phyloP scores from a whole-genome alignment of 768 basidiomycete species.

The Polyporus arcularius region DNA sequence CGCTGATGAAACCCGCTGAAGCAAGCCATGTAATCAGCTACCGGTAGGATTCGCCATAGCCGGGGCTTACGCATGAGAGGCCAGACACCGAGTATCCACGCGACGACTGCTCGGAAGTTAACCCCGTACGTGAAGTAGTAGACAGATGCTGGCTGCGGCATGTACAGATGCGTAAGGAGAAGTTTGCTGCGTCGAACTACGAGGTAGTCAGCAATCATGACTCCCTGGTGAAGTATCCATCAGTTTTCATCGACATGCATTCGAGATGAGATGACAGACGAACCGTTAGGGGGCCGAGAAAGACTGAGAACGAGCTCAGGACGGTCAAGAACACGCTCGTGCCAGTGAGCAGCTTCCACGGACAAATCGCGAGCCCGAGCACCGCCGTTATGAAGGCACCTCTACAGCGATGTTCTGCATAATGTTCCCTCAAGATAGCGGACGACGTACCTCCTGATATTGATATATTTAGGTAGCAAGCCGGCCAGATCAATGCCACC shows the following conservation, averaged over 20 bases:
- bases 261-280: not conserved
- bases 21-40: not conserved
- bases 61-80: conserved; percentile 17
- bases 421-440: no score
- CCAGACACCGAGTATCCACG: conserved; percentile 26
- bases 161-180: conserved; percentile 26
- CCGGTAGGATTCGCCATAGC: not conserved
- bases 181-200: conserved; percentile 22
- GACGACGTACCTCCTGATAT: conserved; percentile 36
- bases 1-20: conserved; percentile 19
- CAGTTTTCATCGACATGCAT: no score
- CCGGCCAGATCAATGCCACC: conserved; percentile 41
- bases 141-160: conserved; percentile 12
- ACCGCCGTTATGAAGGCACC: conserved; percentile 39
- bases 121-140: conserved; percentile 28
- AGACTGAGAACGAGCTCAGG: conserved; percentile 44
- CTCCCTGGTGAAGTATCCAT: conserved; percentile 19
- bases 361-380: conserved; percentile 34
- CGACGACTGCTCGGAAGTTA: conserved; percentile 26
- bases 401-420: not conserved
- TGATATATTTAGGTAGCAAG: conserved; percentile 42
- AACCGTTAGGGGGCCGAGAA: conserved; percentile 44
- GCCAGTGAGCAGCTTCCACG: conserved; percentile 47
- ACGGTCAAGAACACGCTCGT: conserved; percentile 38
- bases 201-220: conserved; percentile 39